Base-by-base conservation (phyloP, 345 rosid species). In the Xanthoceras sorbifolium region DNA sequence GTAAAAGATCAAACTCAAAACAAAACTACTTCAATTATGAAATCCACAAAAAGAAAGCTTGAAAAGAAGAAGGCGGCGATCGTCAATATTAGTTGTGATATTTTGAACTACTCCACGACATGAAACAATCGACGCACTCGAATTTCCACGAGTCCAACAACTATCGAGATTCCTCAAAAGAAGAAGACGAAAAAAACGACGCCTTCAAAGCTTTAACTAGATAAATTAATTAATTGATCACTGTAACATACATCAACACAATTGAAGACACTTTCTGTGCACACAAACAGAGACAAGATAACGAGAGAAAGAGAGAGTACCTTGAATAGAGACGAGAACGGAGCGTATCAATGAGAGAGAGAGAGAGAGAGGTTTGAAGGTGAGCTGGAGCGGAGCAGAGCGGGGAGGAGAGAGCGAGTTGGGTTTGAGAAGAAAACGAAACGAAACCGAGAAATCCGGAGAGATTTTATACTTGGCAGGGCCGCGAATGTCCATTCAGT, bases 281-380 rank as follows among this genome's bases (percentile, higher is more conserved):
- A n/a, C n/a, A n/a, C n/a, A n/a, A n/a, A n/a, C n/a, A 22, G 15
- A 64, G 42, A 34, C n/a, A n/a, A n/a, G n/a, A n/a, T n/a, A n/a
- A n/a, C n/a, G 34, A 72, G 65, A 4, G 22, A 22, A 25, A 48
- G 75, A 9, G 67, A 46, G 17, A 22, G 8, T 66, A 75, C 71
- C 78, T 64, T 64, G 5, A 52, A 34, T 15, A 38, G 40, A 10
- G 36, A 46, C 22, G 63, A 23, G n/a, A 50, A 52, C 36, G 71
- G 26, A 52, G 46, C 32, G 78, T 65, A 10, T 36, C 34, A 4
- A 32, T 31, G 34, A 5, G 40, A 1, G 67, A 64, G 40, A 29
- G 20, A 63, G 38, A 14, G n/a, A 31, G 9, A 63, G 46, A 62
- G 52, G 42, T 18, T 60, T 42, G 26, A 5, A n/a, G 12, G n/a